Conservation (phyloP, 345 rosid genomes). For the Aquilaria yunnanensis region DNA sequence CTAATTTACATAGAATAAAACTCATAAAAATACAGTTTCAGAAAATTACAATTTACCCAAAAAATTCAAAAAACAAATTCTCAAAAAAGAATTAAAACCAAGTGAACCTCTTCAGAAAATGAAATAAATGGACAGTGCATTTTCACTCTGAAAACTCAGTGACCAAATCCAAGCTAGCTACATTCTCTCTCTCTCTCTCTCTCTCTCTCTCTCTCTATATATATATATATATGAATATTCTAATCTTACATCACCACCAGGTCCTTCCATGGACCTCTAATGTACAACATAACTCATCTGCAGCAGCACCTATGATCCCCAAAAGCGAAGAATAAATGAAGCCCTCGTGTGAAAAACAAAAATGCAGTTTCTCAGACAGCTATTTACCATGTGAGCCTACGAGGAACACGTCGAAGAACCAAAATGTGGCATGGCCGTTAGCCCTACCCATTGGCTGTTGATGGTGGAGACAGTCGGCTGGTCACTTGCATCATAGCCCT, state of each 20-base stretch:
- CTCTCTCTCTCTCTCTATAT: too few species aligned
- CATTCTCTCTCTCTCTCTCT: conserved; percentile 4
- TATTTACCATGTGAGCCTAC: conserved; percentile 32
- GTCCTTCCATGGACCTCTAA: conserved; percentile 27
- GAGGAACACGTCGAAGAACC: conserved; percentile 11
- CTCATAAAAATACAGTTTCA: too few species aligned
- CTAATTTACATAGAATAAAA: too few species aligned
- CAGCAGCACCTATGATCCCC: conserved; percentile 19
- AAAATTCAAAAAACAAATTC: conserved; percentile 11
- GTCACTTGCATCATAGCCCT: conserved; percentile 44
- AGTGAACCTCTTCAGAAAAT: neutral
- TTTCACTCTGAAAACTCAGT: conserved; percentile 10
- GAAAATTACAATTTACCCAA: neutral
- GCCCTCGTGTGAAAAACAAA: conserved; percentile 11
- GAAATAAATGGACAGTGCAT: neutral
- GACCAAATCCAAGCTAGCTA: conserved; percentile 22
- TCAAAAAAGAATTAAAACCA: conserved; percentile 1
- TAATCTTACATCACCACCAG: conserved; percentile 24
- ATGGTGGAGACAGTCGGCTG: conserved; percentile 7
- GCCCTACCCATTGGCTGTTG: neutral
- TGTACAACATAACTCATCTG: conserved; percentile 34
- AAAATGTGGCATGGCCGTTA: conserved; percentile 2
- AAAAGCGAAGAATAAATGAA: neutral
- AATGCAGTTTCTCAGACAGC: conserved; percentile 8
- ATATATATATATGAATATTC: neutral